Conservation (phyloP, 139 green algal species). For the Ettlia oleoabundans region DNA sequence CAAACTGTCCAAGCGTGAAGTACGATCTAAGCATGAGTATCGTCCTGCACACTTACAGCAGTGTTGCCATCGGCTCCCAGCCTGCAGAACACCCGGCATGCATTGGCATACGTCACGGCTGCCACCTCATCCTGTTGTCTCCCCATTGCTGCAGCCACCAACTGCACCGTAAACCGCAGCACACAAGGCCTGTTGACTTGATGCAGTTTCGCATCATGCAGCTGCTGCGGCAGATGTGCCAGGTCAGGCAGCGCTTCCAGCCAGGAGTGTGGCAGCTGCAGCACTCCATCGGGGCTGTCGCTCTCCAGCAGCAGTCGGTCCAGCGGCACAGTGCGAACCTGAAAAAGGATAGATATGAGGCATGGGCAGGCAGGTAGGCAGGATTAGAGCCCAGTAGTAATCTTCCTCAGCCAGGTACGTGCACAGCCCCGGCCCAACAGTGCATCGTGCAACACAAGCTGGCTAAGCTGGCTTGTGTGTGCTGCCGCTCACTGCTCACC, state of each 20-base stretch:
- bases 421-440: background rate
- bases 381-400: too few relatives aligned
- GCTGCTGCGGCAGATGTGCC: background rate
- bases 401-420: too few relatives aligned
- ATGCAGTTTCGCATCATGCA: background rate
- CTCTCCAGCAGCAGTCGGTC: slow-evolving; percentile 55
- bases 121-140: background rate
- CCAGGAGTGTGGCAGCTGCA: slow-evolving; percentile 22
- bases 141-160: slow-evolving; percentile 13
- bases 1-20: too few relatives aligned
- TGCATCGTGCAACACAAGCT: background rate
- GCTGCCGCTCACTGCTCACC: slow-evolving; percentile 29
- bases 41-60: too few relatives aligned
- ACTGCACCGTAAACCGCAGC: slow-evolving; percentile 11
- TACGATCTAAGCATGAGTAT: too few relatives aligned
- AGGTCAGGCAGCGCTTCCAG: slow-evolving; percentile 28
- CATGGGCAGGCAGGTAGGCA: too few relatives aligned
- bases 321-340: slow-evolving; percentile 40
- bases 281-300: slow-evolving; percentile 54
- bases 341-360: too few relatives aligned
- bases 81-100: background rate
- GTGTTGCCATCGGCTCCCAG: background rate
- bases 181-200: slow-evolving; percentile 13
- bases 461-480: background rate
- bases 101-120: background rate